Evolutionary conservation across 352 stramenopile genomes (phyloP).

Genomic region (Phytopythium litorale): DNA sequence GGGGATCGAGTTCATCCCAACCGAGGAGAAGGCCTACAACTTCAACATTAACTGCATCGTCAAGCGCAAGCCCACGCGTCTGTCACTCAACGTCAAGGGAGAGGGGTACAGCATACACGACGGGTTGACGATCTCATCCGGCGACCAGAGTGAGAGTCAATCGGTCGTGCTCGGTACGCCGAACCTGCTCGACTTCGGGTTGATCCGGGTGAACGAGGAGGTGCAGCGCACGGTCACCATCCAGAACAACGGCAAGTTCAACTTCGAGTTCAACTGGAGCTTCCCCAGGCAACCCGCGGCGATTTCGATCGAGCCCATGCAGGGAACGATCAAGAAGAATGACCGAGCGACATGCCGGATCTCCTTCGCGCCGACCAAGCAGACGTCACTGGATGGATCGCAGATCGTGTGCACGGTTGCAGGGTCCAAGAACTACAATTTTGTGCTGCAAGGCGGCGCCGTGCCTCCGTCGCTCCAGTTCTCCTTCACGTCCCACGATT

Average conservation of each 20-base stretch:
- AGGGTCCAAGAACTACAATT: constrained; percentile 77
- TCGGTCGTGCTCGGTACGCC: constrained; percentile 18
- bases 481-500: constrained; percentile 88
- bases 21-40: constrained; percentile 91
- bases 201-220: constrained; percentile 83
- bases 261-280: constrained; percentile 92
- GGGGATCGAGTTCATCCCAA: constrained; percentile 89
- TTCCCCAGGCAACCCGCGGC: constrained; percentile 32
- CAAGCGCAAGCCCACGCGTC: constrained; percentile 88
- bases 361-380: constrained; percentile 70
- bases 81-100: constrained; percentile 94
- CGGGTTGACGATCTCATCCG: constrained; percentile 36
- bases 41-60: constrained; percentile 92
- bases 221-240: constrained; percentile 67
- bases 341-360: constrained; percentile 76
- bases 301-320: constrained; percentile 60
- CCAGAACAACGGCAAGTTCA: constrained; percentile 93
- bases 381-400: constrained; percentile 67
- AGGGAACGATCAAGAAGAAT: constrained; percentile 88
- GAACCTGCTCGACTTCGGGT: constrained; percentile 85
- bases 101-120: constrained; percentile 93
- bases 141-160: constrained; percentile 38
- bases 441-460: constrained; percentile 69
- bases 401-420: constrained; percentile 83
- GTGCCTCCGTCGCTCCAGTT: constrained; percentile 87